Base-by-base conservation (phyloP, 1,284 basidiomycete genomes). In the Boletellus deceptivus region DNA sequence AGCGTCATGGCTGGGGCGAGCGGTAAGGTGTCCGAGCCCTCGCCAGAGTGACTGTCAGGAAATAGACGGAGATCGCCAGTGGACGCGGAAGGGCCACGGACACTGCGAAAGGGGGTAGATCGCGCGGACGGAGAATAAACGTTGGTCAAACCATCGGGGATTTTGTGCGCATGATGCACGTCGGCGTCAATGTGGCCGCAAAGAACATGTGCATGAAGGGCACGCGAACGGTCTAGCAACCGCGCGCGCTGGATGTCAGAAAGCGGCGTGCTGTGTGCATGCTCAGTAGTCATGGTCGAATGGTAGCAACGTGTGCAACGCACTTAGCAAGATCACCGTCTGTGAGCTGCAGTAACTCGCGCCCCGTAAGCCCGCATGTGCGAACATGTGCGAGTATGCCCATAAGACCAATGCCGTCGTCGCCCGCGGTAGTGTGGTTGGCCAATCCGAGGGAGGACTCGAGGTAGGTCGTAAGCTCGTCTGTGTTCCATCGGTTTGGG, bases 341-440 rank as follows among this genome's bases (percentile, higher is more conserved):
- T 22, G 67, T 65, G 25, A 66, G 55, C n/a, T 63, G 58, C 38
- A 66, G 46, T 29, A 70, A 44, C 46, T 55, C 57, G 36, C 63
- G 60, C 20, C 64, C 64, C 6, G 65, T 69, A 33, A 70, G 37
- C 29, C 46, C 47, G 11, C 56, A 50, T 48, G 52, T 44, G 42
- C 55, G 64, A 18, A 70, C 53, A 36, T 25, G 58, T 7, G 58
- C 31, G 13, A 69, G 50, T 39, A 68, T 53, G 6, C 13, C 49
- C 29, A 37, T 41, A 17, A 53, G 29, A 37, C 45, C 17, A 17
- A 31, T 22, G 29, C 33, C 42, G 14, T 34, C 20, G 3, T 34
- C 22, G 14, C 31, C n/a, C 8, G 33, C 25, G 10, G 22, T 38
- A 17, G 18, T 6, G 24, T 34, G 13, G 33, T 27, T 33, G 17